A percentile compares a stretch with the other conserved stretches of the same genome.
These are phyloP conservation scores for Nannochloropsis salina DNA, from an alignment of 108 stramenopile species.

Conservation along the genomic window DNA sequence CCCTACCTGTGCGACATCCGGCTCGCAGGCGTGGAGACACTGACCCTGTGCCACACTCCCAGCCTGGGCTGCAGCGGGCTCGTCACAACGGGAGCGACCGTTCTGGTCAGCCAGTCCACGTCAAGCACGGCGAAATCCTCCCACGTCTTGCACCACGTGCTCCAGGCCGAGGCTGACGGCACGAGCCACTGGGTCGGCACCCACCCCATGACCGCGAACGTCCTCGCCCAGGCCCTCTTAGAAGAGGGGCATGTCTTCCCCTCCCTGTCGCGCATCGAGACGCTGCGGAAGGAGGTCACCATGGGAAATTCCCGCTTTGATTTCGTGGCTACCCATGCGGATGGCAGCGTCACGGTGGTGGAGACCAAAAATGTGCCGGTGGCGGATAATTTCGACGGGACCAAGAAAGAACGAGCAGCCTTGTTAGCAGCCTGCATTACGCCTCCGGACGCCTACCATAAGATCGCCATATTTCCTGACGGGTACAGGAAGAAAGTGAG, in stretches of 20 bases:
- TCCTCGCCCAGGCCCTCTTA: background rate
- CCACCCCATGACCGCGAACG: background rate
- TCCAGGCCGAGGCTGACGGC: background rate
- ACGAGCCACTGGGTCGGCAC: constrained; percentile 13
- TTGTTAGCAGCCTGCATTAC: background rate
- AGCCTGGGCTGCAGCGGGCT: background rate
- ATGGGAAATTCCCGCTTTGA: constrained; percentile 20
- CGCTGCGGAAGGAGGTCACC: background rate
- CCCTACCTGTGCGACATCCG: background rate
- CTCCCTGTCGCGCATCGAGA: background rate
- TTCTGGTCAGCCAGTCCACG: background rate
- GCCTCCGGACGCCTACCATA: background rate
- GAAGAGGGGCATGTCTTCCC: background rate
- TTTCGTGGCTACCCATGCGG: background rate
- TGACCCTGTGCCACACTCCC: background rate
- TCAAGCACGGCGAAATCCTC: background rate
- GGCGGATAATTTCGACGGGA: constrained; percentile 7
- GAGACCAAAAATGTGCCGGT: background rate
- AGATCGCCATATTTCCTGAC: background rate
- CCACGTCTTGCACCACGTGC: background rate
- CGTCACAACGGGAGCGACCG: background rate
- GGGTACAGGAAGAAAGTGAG: constrained; percentile 17
- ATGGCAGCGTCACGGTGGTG: background rate
- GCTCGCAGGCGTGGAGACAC: background rate
- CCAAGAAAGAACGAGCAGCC: constrained; percentile 2